Evolutionary conservation across 169 alveolate genomes (phyloP).

Genomic region (Plasmodium falciparum): DNA sequence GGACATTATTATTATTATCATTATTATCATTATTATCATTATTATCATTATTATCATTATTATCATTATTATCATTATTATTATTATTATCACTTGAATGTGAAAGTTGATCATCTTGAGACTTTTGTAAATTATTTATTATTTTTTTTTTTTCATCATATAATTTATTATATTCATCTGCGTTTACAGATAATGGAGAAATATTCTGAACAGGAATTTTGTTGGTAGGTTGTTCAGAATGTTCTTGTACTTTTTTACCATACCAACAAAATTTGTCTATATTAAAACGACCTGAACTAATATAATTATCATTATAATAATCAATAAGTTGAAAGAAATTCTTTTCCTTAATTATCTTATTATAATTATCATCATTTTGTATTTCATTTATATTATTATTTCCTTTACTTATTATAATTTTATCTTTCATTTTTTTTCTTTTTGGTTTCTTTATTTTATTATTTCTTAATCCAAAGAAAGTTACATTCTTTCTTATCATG

Average conservation of each 20-base stretch:
- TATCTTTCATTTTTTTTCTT: neutral
- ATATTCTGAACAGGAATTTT: slow-evolving; percentile 30
- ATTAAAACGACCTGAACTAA: neutral
- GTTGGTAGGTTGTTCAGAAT: slow-evolving; percentile 42
- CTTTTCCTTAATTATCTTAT: neutral
- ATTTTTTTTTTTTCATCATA: slow-evolving; percentile 9
- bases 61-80: neutral
- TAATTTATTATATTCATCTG: slow-evolving; percentile 14
- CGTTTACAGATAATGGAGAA: slow-evolving; percentile 35
- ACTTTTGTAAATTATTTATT: neutral
- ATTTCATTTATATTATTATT: neutral
- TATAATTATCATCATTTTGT: neutral
- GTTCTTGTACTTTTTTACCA: slow-evolving; percentile 29
- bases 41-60: neutral
- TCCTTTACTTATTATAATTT: no score
- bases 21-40: neutral
- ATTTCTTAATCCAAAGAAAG: neutral
- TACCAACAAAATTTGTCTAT: slow-evolving; percentile 59
- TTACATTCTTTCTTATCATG: neutral
- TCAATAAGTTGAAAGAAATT: slow-evolving; percentile 11
- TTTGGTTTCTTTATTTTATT: neutral
- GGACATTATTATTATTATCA: neutral
- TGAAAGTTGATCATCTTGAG: neutral
- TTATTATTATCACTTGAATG: neutral
- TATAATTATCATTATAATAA: slow-evolving; percentile 55